phyloP scores from a whole-genome alignment of 352 stramenopile genomes.

The Phytophthora vignae region DNA sequence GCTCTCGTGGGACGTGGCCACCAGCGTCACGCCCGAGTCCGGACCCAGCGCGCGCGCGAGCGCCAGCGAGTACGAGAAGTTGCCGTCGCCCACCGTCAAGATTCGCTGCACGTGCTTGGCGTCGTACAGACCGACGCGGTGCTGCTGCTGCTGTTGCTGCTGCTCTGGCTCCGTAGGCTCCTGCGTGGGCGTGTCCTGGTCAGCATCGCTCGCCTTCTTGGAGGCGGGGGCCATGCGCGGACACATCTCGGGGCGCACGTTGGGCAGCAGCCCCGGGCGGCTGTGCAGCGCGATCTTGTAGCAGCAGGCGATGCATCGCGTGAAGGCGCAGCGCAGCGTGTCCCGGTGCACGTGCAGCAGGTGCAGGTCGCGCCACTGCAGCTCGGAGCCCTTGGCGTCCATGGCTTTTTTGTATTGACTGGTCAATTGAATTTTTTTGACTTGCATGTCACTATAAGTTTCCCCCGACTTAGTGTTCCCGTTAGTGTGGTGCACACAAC shows the following conservation, averaged over 20 bases:
- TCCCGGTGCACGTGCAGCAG: conserved; percentile 70
- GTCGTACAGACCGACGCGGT: conserved; percentile 67
- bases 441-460: too few relatives aligned
- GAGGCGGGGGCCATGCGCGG: conserved; percentile 44
- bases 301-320: conserved; percentile 84
- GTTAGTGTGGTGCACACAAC: conserved; percentile 13
- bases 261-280: conserved; percentile 62
- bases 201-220: not conserved
- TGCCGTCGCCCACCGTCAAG: conserved; percentile 95
- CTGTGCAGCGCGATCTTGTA: conserved; percentile 88
- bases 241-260: conserved; percentile 83
- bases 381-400: conserved; percentile 5
- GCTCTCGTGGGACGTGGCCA: conserved; percentile 94
- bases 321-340: conserved; percentile 75
- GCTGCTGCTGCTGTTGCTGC: not conserved
- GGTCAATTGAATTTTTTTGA: too few relatives aligned
- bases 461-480: too few relatives aligned
- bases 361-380: conserved; percentile 54
- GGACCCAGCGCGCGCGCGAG: conserved; percentile 70
- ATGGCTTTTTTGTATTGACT: conserved; percentile 24
- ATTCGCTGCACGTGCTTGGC: conserved; percentile 57
- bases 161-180: not conserved
- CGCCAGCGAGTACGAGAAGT: conserved; percentile 96
- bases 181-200: conserved; percentile 11
- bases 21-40: conserved; percentile 54